Percentiles rank a stretch among this genome's conserved stretches.
Conservation (phyloP, 768 basidiomycete genomes). For the Panaeolus papilionaceus region DNA sequence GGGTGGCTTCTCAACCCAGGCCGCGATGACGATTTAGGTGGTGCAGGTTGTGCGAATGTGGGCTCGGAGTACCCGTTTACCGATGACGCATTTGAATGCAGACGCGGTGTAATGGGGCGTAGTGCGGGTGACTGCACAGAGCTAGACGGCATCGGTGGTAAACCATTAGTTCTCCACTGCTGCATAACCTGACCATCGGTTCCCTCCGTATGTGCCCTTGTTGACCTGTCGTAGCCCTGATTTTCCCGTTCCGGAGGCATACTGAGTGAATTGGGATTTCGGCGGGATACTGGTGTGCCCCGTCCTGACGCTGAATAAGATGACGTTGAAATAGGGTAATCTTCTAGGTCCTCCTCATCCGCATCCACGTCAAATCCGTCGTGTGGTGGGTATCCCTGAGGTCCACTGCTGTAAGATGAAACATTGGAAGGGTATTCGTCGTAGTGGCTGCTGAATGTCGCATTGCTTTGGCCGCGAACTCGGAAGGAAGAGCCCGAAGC, state of each 20-base stretch:
- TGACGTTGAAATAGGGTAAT: constrained; percentile 60
- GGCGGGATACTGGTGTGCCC: constrained; percentile 71
- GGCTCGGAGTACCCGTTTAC: constrained; percentile 53
- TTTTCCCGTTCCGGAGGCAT: constrained; percentile 66
- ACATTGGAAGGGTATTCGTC: constrained; percentile 44
- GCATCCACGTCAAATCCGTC: constrained; percentile 77
- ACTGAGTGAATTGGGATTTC: constrained; percentile 58
- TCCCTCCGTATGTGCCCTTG: constrained; percentile 76
- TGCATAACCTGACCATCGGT: constrained; percentile 64
- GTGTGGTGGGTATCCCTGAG: constrained; percentile 63
- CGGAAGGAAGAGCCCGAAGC: constrained; percentile 22
- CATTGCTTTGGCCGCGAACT: constrained; percentile 33
- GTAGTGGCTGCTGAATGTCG: constrained; percentile 29
- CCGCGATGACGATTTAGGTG: constrained; percentile 40
- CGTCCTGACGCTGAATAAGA: constrained; percentile 63
- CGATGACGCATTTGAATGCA: constrained; percentile 48
- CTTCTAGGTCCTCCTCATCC: constrained; percentile 79
- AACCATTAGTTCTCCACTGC: constrained; percentile 64
- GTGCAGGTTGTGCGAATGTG: constrained; percentile 39
- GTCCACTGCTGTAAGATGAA: constrained; percentile 44
- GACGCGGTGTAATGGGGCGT: constrained; percentile 53
- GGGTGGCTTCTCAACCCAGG: constrained; percentile 71
- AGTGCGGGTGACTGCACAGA: constrained; percentile 34
- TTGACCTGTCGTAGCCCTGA: constrained; percentile 53
- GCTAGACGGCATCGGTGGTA: constrained; percentile 41